Evolutionary conservation across 352 stramenopile genomes (phyloP).

Genomic region (Globisporangium orthogonon): DNA sequence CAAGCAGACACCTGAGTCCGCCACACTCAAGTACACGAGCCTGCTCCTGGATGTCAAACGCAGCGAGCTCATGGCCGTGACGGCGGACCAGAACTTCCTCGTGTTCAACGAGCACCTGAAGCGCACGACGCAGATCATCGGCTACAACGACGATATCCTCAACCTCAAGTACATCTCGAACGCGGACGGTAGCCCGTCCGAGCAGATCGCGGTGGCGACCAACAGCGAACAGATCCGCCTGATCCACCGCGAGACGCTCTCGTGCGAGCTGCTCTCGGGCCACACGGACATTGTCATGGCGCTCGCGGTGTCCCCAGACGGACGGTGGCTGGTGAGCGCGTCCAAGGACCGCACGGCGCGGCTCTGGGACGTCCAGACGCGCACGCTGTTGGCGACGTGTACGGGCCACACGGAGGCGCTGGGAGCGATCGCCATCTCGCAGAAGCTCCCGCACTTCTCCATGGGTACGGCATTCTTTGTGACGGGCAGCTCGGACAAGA

Average conservation of each 20-base stretch:
- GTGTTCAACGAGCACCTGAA: conserved; percentile 68
- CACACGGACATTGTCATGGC: conserved; percentile 97
- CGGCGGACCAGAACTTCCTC: conserved; percentile 84
- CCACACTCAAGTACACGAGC: conserved; percentile 39
- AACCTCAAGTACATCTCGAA: conserved; percentile 94
- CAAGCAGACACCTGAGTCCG: conserved; percentile 40
- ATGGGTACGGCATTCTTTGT: conserved; percentile 91
- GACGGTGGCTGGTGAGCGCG: conserved; percentile 88
- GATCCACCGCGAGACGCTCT: conserved; percentile 89
- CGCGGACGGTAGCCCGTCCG: conserved; percentile 38
- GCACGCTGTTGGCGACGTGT: conserved; percentile 84
- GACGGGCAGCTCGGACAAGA: conserved; percentile 95
- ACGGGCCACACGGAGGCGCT: conserved; percentile 94
- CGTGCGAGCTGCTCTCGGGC: conserved; percentile 93
- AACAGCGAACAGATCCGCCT: conserved; percentile 96
- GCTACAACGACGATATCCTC: conserved; percentile 97
- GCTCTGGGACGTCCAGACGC: conserved; percentile 83
- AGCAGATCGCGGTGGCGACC: conserved; percentile 91
- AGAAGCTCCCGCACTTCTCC: conserved; percentile 68
- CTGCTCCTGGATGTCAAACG: conserved; percentile 45
- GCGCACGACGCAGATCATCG: conserved; percentile 75
- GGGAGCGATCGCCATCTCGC: conserved; percentile 89
- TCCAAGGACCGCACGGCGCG: conserved; percentile 93
- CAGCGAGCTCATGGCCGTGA: conserved; percentile 71
- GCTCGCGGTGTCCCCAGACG: conserved; percentile 88